A percentile compares a stretch with the other conserved stretches of the same genome.
These are phyloP conservation scores for Ophidiomyces ophidiicola DNA, from an alignment of 2,329 filamentous ascomycete species.

Conservation along the genomic window DNA sequence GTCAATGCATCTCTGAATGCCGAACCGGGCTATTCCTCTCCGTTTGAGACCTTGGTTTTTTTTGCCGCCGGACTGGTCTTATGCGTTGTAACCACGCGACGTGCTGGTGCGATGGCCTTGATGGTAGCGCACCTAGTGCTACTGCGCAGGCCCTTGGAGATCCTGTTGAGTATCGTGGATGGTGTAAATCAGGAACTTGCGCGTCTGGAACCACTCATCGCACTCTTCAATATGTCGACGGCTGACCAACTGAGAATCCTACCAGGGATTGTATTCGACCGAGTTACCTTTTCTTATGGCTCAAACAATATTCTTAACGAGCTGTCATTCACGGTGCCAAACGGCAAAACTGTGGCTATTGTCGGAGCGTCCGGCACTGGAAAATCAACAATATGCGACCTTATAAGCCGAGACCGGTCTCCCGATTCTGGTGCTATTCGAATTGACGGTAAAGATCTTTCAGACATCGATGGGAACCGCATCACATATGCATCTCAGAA, in stretches of 20 bases:
- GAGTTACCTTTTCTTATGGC: not conserved
- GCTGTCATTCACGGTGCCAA: not conserved
- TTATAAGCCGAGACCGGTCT: constrained; percentile 39
- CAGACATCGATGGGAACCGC: not conserved
- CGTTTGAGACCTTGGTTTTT: too few species aligned
- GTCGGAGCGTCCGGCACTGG: constrained; percentile 50
- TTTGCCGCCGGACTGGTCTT: not conserved
- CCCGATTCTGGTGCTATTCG: constrained; percentile 42
- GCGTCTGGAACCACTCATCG: not conserved
- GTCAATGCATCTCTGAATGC: not conserved
- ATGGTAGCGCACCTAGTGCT: not conserved
- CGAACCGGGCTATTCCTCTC: not conserved
- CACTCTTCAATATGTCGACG: not conserved
- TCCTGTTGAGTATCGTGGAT: not conserved
- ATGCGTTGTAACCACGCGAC: not conserved
- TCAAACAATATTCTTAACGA: not conserved
- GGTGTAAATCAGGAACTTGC: not conserved
- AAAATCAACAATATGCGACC: constrained; percentile 46
- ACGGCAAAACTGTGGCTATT: constrained; percentile 33
- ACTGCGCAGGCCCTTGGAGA: not conserved
- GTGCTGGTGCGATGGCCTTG: not conserved
- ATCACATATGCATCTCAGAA: constrained; percentile 47
- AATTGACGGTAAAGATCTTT: constrained; percentile 36
- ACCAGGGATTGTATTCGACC: not conserved
- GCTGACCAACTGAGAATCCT: not conserved